These are phyloP conservation scores for Trypanosoma brucei DNA, from an alignment of 208 protist species.

Conservation along the genomic window DNA sequence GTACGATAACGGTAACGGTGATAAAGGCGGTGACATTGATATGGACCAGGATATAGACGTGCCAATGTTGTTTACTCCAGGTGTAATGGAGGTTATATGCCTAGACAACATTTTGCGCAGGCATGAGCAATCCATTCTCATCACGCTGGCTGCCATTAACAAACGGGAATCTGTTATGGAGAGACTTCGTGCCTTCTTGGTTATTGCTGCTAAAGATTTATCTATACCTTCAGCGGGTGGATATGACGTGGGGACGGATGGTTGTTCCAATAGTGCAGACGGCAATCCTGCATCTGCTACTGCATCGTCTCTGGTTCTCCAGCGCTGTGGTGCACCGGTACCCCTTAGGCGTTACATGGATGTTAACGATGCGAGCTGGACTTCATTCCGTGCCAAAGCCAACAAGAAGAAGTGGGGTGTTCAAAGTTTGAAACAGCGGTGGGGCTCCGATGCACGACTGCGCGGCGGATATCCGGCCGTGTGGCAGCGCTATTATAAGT, in stretches of 20 bases:
- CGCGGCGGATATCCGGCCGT: neutral
- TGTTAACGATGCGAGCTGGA: neutral
- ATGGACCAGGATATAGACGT: too few relatives aligned
- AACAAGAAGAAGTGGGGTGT: slow-evolving; percentile 1
- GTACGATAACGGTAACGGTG: neutral
- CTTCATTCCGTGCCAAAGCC: slow-evolving; percentile 1
- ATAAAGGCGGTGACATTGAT: neutral
- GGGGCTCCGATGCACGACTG: too few relatives aligned
- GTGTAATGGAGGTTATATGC: slow-evolving; percentile 12
- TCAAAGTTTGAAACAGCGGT: neutral
- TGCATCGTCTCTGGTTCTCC: neutral
- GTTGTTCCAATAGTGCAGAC: neutral
- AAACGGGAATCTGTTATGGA: slow-evolving; percentile 15
- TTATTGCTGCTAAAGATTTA: slow-evolving; percentile 5
- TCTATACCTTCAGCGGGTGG: too few relatives aligned
- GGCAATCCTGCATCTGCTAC: neutral
- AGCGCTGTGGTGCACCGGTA: neutral
- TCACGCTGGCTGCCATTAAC: slow-evolving; percentile 9
- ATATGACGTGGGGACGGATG: neutral
- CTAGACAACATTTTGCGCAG: slow-evolving; percentile 3
- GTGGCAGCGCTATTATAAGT: slow-evolving; percentile 24
- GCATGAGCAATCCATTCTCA: slow-evolving; percentile 10
- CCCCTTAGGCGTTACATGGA: neutral
- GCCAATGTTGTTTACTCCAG: neutral
- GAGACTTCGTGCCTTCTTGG: slow-evolving; percentile 13